Conservation (phyloP, 306 rosid genomes). For the Rosa persica region DNA sequence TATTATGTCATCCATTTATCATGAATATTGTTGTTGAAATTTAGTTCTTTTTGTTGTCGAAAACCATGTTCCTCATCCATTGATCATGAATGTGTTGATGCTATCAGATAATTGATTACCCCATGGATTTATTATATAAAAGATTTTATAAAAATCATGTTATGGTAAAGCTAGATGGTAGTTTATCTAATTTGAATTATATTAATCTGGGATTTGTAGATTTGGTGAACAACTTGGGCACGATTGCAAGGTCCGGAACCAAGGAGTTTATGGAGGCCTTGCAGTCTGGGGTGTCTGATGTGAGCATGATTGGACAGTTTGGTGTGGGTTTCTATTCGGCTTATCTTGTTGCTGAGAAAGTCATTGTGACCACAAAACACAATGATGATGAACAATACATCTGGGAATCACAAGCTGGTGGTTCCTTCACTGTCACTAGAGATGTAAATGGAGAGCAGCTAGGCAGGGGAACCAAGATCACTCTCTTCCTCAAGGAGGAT, state of each 20-base stretch:
- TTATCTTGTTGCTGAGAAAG: not conserved
- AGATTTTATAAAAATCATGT: too few species aligned
- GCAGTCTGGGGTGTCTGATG: constrained; percentile 7
- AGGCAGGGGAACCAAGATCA: constrained; percentile 33
- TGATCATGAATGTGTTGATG: too few species aligned
- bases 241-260: constrained; percentile 14
- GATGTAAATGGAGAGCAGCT: constrained; percentile 26
- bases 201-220: not conserved
- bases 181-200: too few species aligned
- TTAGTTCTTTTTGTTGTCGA: too few species aligned
- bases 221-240: constrained; percentile 17
- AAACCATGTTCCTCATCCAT: too few species aligned
- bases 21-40: too few species aligned
- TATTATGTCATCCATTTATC: too few species aligned
- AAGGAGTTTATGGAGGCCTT: constrained; percentile 32
- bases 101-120: too few species aligned
- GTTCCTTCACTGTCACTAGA: constrained; percentile 31
- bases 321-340: not conserved
- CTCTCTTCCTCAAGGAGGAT: constrained; percentile 35
- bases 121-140: too few species aligned
- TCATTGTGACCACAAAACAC: constrained; percentile 27
- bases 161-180: too few species aligned
- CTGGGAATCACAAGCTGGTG: constrained; percentile 40
- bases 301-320: not conserved
- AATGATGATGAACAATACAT: constrained; percentile 34